Evolutionary conservation across 2,329 filamentous ascomycete genomes (phyloP).

Genomic region (Tolypocladium ophioglossoides): DNA sequence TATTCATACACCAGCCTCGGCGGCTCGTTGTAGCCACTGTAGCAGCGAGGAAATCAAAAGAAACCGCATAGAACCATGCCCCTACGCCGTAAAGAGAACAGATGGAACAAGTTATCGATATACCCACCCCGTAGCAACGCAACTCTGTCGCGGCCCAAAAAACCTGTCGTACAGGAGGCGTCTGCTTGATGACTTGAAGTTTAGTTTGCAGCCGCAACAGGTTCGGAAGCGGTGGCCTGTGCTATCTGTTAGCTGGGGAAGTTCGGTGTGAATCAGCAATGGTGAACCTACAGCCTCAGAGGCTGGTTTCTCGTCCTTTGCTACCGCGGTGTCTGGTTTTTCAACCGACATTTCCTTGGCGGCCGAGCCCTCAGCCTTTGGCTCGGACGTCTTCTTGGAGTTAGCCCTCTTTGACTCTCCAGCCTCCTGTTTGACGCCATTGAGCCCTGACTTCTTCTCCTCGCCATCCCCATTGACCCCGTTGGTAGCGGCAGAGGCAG

Average conservation of each 20-base stretch:
- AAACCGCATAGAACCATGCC: conserved; percentile 8
- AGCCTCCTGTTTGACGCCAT: conserved; percentile 28
- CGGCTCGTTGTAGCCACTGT: conserved; percentile 12
- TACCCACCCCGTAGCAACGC: neutral
- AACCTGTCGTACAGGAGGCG: neutral
- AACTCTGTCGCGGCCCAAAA: neutral
- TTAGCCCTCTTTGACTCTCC: conserved; percentile 26
- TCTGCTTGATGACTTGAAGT: neutral
- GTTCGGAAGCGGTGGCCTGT: neutral
- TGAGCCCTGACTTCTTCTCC: conserved; percentile 16
- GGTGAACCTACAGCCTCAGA: neutral
- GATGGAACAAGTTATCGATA: conserved; percentile 1
- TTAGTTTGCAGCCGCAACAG: neutral
- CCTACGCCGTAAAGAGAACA: conserved; percentile 14
- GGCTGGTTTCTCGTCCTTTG: neutral
- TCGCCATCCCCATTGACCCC: conserved; percentile 34
- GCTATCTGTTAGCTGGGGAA: neutral
- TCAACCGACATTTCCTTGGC: conserved; percentile 12
- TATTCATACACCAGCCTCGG: conserved; percentile 17
- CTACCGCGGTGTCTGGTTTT: neutral
- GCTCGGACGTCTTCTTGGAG: conserved; percentile 1
- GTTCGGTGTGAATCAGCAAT: neutral
- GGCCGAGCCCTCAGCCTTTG: conserved; percentile 11
- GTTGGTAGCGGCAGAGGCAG: conserved; percentile 29
- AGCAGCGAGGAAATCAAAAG: conserved; percentile 11